Percentiles rank a stretch among this genome's conserved stretches.
Conservation (phyloP, 768 basidiomycete species). For the Ramaria rubella region DNA sequence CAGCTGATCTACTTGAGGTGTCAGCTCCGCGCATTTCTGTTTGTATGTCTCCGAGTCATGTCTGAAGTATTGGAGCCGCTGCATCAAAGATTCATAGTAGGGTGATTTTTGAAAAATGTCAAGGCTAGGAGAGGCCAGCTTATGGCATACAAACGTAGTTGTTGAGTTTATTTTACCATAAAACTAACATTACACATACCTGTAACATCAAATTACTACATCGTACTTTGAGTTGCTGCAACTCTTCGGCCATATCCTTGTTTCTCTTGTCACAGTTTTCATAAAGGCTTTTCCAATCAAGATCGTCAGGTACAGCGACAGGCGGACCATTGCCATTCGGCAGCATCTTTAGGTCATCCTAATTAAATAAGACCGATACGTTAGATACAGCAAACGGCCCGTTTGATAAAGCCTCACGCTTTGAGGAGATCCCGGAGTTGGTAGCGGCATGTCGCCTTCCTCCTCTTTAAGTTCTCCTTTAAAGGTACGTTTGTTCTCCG, state of each 20-base stretch:
- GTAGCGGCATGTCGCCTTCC: conserved; percentile 36
- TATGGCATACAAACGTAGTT: not conserved
- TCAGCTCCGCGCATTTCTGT: conserved; percentile 6
- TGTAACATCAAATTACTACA: not conserved
- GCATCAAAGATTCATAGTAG: not conserved
- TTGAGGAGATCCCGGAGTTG: not conserved
- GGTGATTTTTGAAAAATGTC: conserved; percentile 7
- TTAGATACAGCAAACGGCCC: too few species aligned
- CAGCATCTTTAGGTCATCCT: too few species aligned
- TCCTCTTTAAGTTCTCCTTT: conserved; percentile 32
- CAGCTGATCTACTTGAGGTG: conserved; percentile 2
- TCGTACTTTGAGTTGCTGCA: not conserved
- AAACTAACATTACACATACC: not conserved
- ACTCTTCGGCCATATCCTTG: conserved; percentile 2
- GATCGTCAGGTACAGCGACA: conserved; percentile 9
- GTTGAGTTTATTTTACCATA: not conserved
- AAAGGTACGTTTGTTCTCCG: conserved; percentile 11
- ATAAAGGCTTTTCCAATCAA: conserved; percentile 14
- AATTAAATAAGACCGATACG: too few species aligned
- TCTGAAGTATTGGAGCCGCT: conserved; percentile 1
- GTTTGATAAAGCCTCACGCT: not conserved
- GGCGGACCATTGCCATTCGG: not conserved
- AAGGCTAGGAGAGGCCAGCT: conserved; percentile 3
- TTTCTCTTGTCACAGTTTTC: conserved; percentile 15
- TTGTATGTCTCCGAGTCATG: conserved; percentile 1